Evolutionary conservation across 179 eudicot genomes (phyloP), one percentile per base, ranked within the genome.

Genomic region (Patellifolia procumbens): DNA sequence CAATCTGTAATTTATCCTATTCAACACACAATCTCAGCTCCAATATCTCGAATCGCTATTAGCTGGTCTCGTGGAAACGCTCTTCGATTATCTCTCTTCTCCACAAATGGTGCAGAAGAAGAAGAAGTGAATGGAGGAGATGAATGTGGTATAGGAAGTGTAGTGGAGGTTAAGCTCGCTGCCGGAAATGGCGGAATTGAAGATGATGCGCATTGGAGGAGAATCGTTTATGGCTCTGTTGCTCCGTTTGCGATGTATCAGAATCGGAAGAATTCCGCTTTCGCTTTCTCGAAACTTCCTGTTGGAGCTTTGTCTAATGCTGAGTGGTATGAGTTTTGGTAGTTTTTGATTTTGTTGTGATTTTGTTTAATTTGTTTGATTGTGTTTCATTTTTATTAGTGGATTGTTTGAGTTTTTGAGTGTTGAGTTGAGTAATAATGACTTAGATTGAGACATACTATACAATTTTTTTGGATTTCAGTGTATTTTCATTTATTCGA

Each of bases 61-160:
- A 82, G 81, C 75, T 94, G 97, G 97, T 86, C 90, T 32, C 97
- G 89, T 46, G 99, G 99, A 46, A 92, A 89, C 88, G 76, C 90
- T 63, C 95, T 95, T 73, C 95, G 93, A 49, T 89, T 95, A 58
- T 83, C 99, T 5, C 85, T 91, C 72, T 76, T 93, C 80, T 32
- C 83, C 58, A 56, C 45, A n/a, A n/a, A n/a, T n/a, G n/a, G n/a
- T n/a, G n/a, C n/a, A n/a, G 69, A 28, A 35, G 82, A 55, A 49
- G 28, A 51, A 16, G 87, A 81, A 6, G 88, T 86, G 0, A 78
- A 62, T 73, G 89, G 7, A 0, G 75, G 52, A 2, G 64, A 22
- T 4, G 67, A 55, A 17, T 37, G 67, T 24, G 19, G 42, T 29
- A 89, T 86, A 13, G 97, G 97, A 0, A 76, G 62, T 70, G 95